Base-by-base conservation (phyloP, 2,329 filamentous ascomycete genomes). In the Pseudogymnoascus sp. region DNA sequence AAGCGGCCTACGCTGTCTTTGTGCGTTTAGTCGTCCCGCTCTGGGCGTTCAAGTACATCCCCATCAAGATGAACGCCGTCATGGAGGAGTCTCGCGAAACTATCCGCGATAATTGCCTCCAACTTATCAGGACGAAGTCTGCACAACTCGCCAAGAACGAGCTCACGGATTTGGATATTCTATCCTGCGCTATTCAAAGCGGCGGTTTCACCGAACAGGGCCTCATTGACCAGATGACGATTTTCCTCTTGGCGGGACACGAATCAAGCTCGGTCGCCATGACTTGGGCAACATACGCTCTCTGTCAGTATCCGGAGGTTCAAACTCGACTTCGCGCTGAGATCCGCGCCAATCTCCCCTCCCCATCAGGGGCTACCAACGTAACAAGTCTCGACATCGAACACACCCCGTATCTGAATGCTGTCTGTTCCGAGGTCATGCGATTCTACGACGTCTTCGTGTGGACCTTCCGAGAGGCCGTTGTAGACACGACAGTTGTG, bases 141-240 rank as follows among this genome's bases (percentile, higher is more conserved):
- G 79, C 75, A 4, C 79, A 80, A 56, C 70, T 87, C 21, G 74
- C 77, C 35, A 76, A 77, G 24, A 79, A 81, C 65, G 77, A 82
- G 64, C 74, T 76, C 24, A 76, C 75, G 0, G 85, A 86, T 56
- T 74, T 84, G 7, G 91, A 96, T 73, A 95, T 96, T 64, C 79
- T 96, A 31, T 91, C 88, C 1, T 88, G 93, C 0, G 91, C 91
- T 14, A 78, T 96, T 56, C 83, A 87, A 72, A 91, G 86, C 40
- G 89, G 89, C 59, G 85, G 80, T 6, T 95, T 96, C 75, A 82
- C 77, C 11, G 90, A 95, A 66, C 88, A 91, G 60, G 86, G 90
- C 65, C 82, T 96, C 14, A 84, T 92, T 38, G 89, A 95, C 73
- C 91, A 96, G 75, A 83, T 95, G 72, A 95, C 96, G 90, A 95